Conservation (phyloP, 345 rosid species). For the Garcia nutans region DNA sequence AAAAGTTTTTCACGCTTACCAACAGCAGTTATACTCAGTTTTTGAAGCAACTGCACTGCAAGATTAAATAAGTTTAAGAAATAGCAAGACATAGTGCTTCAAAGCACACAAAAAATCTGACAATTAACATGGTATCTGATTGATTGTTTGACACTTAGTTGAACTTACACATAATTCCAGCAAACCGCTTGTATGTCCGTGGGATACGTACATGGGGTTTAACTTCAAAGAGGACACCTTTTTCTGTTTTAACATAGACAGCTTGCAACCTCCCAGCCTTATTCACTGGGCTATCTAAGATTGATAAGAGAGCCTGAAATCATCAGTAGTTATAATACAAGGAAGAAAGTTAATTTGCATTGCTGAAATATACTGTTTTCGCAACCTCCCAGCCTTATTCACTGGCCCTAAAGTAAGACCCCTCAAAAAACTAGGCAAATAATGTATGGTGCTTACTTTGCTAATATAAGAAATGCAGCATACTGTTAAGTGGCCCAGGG, state of each 20-base stretch:
- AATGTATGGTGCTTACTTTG: not conserved
- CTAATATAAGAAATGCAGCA: not conserved
- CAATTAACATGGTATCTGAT: not conserved
- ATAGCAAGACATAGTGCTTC: not conserved
- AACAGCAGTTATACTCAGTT: constrained; percentile 65
- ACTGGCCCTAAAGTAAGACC: not conserved
- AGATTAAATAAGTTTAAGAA: not conserved
- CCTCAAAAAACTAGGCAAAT: not conserved
- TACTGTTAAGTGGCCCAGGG: not conserved
- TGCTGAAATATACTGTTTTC: too few relatives aligned
- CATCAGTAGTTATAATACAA: not conserved
- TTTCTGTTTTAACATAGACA: constrained; percentile 74
- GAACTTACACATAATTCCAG: constrained; percentile 81
- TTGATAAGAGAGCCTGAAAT: constrained; percentile 67
- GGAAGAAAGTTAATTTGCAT: not conserved
- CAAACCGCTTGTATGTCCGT: constrained; percentile 76
- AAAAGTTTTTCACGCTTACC: constrained; percentile 84
- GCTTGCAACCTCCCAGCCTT: constrained; percentile 85
- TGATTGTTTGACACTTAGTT: not conserved
- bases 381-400: too few relatives aligned
- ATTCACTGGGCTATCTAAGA: constrained; percentile 80
- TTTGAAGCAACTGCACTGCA: constrained; percentile 88
- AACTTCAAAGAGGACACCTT: constrained; percentile 85
- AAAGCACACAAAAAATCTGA: not conserved
- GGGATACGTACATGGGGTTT: constrained; percentile 88